Conservation (phyloP, 129 eudicot species). For the Dittrichia graveolens region DNA sequence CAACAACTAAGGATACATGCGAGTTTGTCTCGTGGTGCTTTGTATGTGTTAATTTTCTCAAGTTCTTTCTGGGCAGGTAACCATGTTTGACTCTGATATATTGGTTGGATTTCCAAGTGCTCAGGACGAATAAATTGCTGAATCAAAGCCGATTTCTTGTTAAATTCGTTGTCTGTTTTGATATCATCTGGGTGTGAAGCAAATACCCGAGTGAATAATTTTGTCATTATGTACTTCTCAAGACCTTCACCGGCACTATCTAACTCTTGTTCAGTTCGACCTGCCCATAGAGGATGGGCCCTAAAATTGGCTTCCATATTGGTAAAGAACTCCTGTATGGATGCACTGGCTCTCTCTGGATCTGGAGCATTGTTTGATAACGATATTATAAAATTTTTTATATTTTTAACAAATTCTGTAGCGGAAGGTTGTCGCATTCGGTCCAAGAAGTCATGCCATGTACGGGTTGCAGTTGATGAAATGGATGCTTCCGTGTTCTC, state of each 20-base stretch:
- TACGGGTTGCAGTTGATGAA: slow-evolving; percentile 72
- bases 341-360: slow-evolving; percentile 76
- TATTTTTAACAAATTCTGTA: slow-evolving; percentile 74
- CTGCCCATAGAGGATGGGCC: slow-evolving; percentile 88
- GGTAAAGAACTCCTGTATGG: slow-evolving; percentile 70
- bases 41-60: slow-evolving; percentile 68
- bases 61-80: slow-evolving; percentile 89
- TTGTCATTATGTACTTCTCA: slow-evolving; percentile 87
- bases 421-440: slow-evolving; percentile 94
- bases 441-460: slow-evolving; percentile 93
- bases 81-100: slow-evolving; percentile 70
- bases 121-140: slow-evolving; percentile 84
- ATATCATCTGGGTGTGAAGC: slow-evolving; percentile 78
- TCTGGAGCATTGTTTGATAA: slow-evolving; percentile 69
- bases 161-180: slow-evolving; percentile 57
- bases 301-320: slow-evolving; percentile 84
- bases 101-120: slow-evolving; percentile 68
- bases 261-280: slow-evolving; percentile 82
- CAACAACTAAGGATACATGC: slow-evolving; percentile 82
- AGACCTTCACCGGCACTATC: slow-evolving; percentile 95
- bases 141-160: slow-evolving; percentile 62
- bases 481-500: slow-evolving; percentile 61
- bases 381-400: slow-evolving; percentile 77
- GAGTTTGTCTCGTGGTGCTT: slow-evolving; percentile 93
- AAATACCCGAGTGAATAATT: slow-evolving; percentile 69